These are phyloP conservation scores for Phytophthora cactorum DNA, from an alignment of 352 stramenopile species.

Conservation along the genomic window DNA sequence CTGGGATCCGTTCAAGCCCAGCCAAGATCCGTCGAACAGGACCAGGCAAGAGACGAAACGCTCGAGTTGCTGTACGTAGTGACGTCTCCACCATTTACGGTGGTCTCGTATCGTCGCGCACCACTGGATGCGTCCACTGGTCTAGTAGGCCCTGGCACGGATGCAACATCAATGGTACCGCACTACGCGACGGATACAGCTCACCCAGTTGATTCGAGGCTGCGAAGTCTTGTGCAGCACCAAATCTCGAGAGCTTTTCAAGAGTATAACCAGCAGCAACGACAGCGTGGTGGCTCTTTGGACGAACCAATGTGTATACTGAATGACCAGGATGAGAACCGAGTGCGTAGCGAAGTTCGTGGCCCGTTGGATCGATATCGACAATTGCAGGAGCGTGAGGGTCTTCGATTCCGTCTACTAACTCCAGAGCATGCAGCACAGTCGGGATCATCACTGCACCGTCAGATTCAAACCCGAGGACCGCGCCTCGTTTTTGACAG, in stretches of 20 bases:
- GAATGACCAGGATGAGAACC: conserved; percentile 11
- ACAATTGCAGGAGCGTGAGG: conserved; percentile 32
- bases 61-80: conserved; percentile 46
- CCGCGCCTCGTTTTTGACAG: conserved; percentile 34
- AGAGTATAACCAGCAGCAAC: conserved; percentile 36
- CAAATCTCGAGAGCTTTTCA: conserved; percentile 50
- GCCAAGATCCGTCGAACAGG: conserved; percentile 1
- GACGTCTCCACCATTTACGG: conserved; percentile 46
- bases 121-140: conserved; percentile 16
- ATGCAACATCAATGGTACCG: conserved; percentile 16
- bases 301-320: neutral
- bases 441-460: conserved; percentile 16
- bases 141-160: neutral
- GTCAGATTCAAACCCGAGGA: conserved; percentile 11
- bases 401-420: conserved; percentile 28
- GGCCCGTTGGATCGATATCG: conserved; percentile 20
- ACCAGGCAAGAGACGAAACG: neutral
- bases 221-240: conserved; percentile 40
- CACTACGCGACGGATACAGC: conserved; percentile 29
- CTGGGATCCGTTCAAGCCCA: neutral
- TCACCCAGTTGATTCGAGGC: conserved; percentile 20
- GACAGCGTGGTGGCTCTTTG: neutral
- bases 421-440: conserved; percentile 18
- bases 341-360: neutral
- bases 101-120: conserved; percentile 51